These are phyloP conservation scores for Stephanodiscus triporus DNA, from an alignment of 108 stramenopile genomes.

Conservation along the genomic window DNA sequence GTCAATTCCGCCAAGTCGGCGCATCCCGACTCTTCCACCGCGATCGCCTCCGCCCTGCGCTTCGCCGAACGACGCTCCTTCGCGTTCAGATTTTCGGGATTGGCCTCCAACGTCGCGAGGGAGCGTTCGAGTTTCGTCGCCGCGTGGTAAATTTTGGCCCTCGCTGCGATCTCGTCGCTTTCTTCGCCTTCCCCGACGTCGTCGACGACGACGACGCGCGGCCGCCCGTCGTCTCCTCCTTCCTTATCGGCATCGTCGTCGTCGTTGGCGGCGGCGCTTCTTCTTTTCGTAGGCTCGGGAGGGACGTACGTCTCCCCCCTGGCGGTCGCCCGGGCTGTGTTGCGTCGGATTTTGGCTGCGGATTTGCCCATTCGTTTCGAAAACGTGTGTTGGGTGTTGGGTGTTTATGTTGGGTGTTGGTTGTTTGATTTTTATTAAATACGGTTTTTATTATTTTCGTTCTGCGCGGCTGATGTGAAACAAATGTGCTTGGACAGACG, in stretches of 20 bases:
- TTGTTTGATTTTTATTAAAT: no score
- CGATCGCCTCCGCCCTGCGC: constrained; percentile 78
- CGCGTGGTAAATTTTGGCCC: constrained; percentile 15
- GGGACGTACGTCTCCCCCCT: constrained; percentile 71
- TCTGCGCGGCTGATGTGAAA: no score
- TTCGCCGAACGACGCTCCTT: constrained; percentile 80
- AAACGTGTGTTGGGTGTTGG: no score
- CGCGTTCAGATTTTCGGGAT: constrained; percentile 56
- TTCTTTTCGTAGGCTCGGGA: constrained; percentile 1
- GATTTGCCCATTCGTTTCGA: constrained; percentile 66
- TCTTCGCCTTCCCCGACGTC: constrained; percentile 27
- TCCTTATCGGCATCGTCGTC: constrained; percentile 17
- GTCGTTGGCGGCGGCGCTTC: not conserved
- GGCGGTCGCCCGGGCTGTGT: constrained; percentile 67
- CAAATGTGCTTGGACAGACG: no score
- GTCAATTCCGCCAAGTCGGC: constrained; percentile 36
- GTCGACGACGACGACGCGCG: not conserved
- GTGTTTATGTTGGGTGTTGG: no score
- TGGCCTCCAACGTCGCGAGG: constrained; percentile 52
- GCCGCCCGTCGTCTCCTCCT: not conserved
- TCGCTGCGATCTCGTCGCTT: constrained; percentile 23
- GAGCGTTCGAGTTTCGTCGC: constrained; percentile 47
- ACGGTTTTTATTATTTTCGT: no score
- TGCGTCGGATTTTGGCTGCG: constrained; percentile 79
- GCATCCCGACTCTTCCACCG: constrained; percentile 60